Percentiles rank a stretch among this genome's conserved stretches.
phyloP scores from a whole-genome alignment of 1,284 basidiomycete genomes.

The Marasmius tenuissimus region DNA sequence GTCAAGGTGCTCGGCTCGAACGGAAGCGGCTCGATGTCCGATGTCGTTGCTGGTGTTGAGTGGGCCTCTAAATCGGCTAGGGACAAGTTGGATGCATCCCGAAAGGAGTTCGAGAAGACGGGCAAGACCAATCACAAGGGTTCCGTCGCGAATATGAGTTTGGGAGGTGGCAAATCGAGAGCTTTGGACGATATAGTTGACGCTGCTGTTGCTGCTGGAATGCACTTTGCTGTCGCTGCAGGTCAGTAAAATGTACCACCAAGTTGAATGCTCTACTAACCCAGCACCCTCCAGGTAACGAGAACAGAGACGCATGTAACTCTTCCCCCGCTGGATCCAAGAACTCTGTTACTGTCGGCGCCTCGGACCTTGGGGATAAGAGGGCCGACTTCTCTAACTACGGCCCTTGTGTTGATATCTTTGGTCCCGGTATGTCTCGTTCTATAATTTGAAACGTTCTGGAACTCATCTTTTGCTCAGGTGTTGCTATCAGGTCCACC shows the following conservation, averaged over 20 bases:
- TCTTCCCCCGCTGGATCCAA: conserved; percentile 80
- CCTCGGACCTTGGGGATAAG: conserved; percentile 78
- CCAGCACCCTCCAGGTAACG: conserved; percentile 44
- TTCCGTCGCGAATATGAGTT: conserved; percentile 97
- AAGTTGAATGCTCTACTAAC: background rate
- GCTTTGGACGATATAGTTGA: conserved; percentile 88
- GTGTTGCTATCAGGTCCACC: conserved; percentile 79
- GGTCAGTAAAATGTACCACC: conserved; percentile 48
- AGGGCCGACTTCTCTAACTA: conserved; percentile 89
- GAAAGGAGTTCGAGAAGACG: conserved; percentile 60
- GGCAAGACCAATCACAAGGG: conserved; percentile 85
- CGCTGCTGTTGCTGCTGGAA: conserved; percentile 77
- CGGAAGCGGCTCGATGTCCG: conserved; percentile 95
- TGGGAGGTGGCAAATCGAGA: conserved; percentile 93
- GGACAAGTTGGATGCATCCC: conserved; percentile 56
- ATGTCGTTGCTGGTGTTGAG: conserved; percentile 86
- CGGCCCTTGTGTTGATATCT: conserved; percentile 80
- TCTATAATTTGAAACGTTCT: background rate
- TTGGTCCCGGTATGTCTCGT: conserved; percentile 65
- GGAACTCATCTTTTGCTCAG: conserved; percentile 24
- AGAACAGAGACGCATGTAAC: conserved; percentile 74
- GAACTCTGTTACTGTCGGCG: conserved; percentile 85
- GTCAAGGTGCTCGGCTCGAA: conserved; percentile 97
- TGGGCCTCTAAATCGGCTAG: conserved; percentile 78
- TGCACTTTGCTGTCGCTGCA: conserved; percentile 96